These are phyloP conservation scores for Ophiocordyceps robertsii DNA, from an alignment of 2,329 filamentous ascomycete genomes.

Conservation along the genomic window DNA sequence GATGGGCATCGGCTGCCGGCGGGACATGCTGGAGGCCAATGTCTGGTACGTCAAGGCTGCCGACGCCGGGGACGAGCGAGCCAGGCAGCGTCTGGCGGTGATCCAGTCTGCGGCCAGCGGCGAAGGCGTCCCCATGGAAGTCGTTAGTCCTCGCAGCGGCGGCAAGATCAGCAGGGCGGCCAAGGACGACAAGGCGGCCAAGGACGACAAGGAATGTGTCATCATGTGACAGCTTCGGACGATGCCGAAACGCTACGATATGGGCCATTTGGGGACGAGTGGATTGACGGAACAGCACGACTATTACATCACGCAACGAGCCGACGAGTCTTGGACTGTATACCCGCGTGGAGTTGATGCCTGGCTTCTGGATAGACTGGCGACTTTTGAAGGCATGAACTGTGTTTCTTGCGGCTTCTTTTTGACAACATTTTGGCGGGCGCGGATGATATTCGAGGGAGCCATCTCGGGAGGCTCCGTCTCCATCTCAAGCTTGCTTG, in stretches of 20 bases:
- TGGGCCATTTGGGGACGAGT: background rate
- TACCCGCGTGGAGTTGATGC: slow-evolving; percentile 1
- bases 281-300: background rate
- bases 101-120: slow-evolving; percentile 70
- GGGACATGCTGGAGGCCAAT: slow-evolving; percentile 91
- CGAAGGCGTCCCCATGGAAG: slow-evolving; percentile 39
- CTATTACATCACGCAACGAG: background rate
- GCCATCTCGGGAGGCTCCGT: too few relatives aligned
- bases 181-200: slow-evolving; percentile 22
- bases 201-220: slow-evolving; percentile 42
- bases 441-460: too few relatives aligned
- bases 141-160: slow-evolving; percentile 31
- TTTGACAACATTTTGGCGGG: background rate
- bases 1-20: slow-evolving; percentile 91
- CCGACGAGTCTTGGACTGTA: slow-evolving; percentile 1
- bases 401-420: background rate
- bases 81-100: slow-evolving; percentile 71
- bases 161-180: slow-evolving; percentile 37
- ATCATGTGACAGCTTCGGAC: slow-evolving; percentile 34
- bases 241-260: background rate
- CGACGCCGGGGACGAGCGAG: slow-evolving; percentile 79
- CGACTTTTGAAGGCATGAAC: background rate
- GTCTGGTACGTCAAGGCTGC: slow-evolving; percentile 97
- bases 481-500: too few relatives aligned
- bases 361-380: background rate